Evolutionary conservation across 192 early-diverging fungal species (phyloP).

Genomic region (Umbelopsis sp.): DNA sequence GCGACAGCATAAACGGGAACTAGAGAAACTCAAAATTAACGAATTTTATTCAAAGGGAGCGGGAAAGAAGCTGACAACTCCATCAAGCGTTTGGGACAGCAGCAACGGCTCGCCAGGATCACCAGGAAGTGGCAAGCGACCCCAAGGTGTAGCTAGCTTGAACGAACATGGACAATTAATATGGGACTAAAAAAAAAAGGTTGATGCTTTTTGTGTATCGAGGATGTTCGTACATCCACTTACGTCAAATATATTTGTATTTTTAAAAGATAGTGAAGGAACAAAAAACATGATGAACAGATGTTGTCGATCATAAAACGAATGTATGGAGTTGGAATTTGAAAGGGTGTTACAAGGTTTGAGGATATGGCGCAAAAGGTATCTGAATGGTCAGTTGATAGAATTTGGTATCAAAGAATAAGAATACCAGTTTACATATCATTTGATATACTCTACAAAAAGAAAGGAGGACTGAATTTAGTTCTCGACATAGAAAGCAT

Average conservation of each 20-base stretch:
- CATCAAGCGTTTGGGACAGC: constrained; percentile 34
- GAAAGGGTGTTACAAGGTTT: background rate
- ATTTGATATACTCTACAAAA: constrained; percentile 12
- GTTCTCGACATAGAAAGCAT: constrained; percentile 39
- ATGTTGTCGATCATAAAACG: background rate
- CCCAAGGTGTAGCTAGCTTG: constrained; percentile 31
- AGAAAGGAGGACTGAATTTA: constrained; percentile 12
- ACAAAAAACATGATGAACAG: background rate
- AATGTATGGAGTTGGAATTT: background rate
- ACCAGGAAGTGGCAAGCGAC: constrained; percentile 35
- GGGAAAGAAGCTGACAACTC: constrained; percentile 37
- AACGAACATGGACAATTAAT: constrained; percentile 46
- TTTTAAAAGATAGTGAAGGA: background rate
- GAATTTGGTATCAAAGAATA: too few species aligned
- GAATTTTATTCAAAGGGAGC: constrained; percentile 47
- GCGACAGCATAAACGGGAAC: constrained; percentile 56
- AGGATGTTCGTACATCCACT: background rate
- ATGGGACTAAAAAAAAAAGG: constrained; percentile 41
- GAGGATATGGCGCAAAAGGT: background rate
- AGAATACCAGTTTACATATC: background rate
- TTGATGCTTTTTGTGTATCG: background rate
- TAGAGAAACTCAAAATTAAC: constrained; percentile 45
- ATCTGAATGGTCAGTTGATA: background rate
- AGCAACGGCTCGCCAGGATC: constrained; percentile 24
- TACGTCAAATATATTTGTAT: background rate